These are phyloP conservation scores for Phaeophleospora eucalypticola DNA, from an alignment of 2,329 filamentous ascomycete species.

Conservation along the genomic window DNA sequence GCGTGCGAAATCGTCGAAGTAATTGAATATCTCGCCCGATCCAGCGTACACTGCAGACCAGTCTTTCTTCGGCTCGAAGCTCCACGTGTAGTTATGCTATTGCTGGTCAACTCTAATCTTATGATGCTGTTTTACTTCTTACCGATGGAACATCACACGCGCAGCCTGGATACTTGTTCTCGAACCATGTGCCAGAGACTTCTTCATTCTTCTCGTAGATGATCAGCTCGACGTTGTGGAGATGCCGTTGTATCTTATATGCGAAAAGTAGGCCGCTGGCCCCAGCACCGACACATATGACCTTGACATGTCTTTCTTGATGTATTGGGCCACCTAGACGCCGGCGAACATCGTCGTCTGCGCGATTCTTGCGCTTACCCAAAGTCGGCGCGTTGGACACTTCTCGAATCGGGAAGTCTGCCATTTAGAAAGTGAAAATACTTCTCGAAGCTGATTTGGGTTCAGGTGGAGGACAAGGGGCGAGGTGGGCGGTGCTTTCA, in stretches of 20 bases:
- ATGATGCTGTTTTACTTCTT: no score
- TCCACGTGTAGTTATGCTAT: constrained; percentile 23
- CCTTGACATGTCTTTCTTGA: constrained; percentile 14
- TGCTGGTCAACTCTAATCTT: neutral
- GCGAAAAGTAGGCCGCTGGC: constrained; percentile 46
- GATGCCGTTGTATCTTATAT: constrained; percentile 47
- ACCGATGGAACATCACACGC: constrained; percentile 8
- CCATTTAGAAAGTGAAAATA: constrained; percentile 5
- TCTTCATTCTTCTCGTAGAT: constrained; percentile 48
- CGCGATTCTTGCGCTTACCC: constrained; percentile 17
- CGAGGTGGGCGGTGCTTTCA: no score
- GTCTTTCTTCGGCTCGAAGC: constrained; percentile 26
- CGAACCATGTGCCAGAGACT: constrained; percentile 2
- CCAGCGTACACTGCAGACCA: constrained; percentile 34
- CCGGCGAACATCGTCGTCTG: constrained; percentile 13
- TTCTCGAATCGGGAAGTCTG: constrained; percentile 15
- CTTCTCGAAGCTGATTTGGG: no score
- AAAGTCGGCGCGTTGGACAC: constrained; percentile 8
- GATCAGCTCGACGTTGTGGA: constrained; percentile 39
- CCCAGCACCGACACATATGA: constrained; percentile 47
- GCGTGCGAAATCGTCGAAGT: constrained; percentile 21
- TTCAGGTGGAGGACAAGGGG: neutral
- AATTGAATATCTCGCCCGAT: constrained; percentile 30
- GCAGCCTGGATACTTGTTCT: constrained; percentile 11
- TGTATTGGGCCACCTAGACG: constrained; percentile 15